Base-by-base conservation (phyloP, 2,329 filamentous ascomycete genomes). In the Trichoderma arundinaceum region DNA sequence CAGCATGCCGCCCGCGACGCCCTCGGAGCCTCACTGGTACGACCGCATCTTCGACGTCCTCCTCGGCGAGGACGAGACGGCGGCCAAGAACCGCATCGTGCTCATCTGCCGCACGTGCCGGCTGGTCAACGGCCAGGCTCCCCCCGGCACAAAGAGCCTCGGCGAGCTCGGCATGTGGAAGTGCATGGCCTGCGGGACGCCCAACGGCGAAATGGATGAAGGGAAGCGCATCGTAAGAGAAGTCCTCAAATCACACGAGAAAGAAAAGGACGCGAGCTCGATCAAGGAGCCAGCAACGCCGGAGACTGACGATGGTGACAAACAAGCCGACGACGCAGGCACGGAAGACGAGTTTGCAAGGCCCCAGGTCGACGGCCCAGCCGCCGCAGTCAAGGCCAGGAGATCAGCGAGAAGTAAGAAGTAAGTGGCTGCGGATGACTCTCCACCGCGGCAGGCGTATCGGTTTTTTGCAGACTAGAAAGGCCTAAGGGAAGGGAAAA, bases 51-150 rank as follows among this genome's bases (percentile, higher is more conserved):
- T 99, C 65, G 95, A 99, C 73, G 87, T 96, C 0, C 86, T 99
- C 32, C 85, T 99, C 0, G 95, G 95, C 57, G 95, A 99, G 74
- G 95, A 99, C 73, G 95, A 99, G 78, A 96, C 92, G 4, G 88
- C 91, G 12, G 87, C 94, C 2, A 96, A 93, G 80, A 98, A 98
- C 77, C 88, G 95, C 17, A 87, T 97, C 66, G 94, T 89, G 7
- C 82, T 99, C 69, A 92, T 99, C 64, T 99, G 95, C 78, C 78
- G 82, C 38, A 83, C 85, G 44, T 99, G 95, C 76, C 85, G 92
- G 35, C 85, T 97, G 1, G 94, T 99, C 54, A 99, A 99, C 75
- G 95, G 96, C 0, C 95, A 97, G 75, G 95, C 95, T 3, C 94
- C 95, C 1, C 94, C 95, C 0, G 95, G 95, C 1, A 89, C 91